phyloP scores from a whole-genome alignment of 345 rosid genomes.

The Hypericum androsaemum region DNA sequence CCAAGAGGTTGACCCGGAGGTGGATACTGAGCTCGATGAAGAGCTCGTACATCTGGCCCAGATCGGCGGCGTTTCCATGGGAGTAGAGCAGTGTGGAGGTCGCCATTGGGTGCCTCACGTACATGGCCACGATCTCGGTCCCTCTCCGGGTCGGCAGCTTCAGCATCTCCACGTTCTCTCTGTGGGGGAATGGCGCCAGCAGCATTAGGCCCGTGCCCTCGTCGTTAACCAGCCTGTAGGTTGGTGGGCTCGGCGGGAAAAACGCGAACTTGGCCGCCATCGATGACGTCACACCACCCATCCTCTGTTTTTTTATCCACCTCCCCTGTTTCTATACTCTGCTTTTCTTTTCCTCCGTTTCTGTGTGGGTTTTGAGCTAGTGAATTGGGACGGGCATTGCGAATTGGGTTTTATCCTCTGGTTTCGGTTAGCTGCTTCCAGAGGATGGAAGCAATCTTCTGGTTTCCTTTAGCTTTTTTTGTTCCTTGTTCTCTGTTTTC shows the following conservation, averaged over 20 bases:
- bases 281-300: slow-evolving; percentile 97
- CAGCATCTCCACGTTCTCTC: slow-evolving; percentile 78
- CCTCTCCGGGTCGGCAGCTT: slow-evolving; percentile 69
- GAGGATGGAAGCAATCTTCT: too few species aligned
- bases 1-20: slow-evolving; percentile 84
- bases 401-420: too few species aligned
- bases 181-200: slow-evolving; percentile 65
- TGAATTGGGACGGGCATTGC: too few species aligned
- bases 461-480: too few species aligned
- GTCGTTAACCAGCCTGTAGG: slow-evolving; percentile 60
- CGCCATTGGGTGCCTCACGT: slow-evolving; percentile 82
- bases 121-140: slow-evolving; percentile 67
- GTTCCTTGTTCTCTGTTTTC: not conserved
- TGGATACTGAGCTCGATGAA: slow-evolving; percentile 88
- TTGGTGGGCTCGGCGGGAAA: slow-evolving; percentile 88
- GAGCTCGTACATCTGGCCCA: slow-evolving; percentile 98
- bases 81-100: slow-evolving; percentile 77
- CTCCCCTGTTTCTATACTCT: not conserved
- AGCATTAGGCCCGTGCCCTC: slow-evolving; percentile 52
- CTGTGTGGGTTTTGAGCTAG: not conserved
- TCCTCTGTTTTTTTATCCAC: slow-evolving; percentile 9
- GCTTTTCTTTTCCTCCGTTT: slow-evolving; percentile 3
- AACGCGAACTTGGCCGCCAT: slow-evolving; percentile 97
- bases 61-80: slow-evolving; percentile 91
- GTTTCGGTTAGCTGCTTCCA: too few species aligned